Base-by-base conservation (phyloP, 1,284 basidiomycete genomes). In the Trichosporon faecale region DNA sequence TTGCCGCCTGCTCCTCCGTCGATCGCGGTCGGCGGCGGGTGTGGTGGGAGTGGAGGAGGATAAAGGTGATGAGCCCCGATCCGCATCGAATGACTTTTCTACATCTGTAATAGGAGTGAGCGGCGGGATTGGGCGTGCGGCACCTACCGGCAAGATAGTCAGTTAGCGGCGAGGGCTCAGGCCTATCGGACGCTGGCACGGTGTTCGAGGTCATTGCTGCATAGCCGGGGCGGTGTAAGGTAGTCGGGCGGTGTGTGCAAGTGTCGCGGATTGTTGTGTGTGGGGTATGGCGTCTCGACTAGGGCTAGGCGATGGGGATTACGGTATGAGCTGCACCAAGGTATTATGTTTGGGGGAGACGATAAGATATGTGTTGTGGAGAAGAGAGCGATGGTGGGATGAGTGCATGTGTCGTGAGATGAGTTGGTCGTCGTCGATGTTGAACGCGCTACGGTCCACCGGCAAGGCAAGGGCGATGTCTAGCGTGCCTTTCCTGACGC, bases 71-170 rank as follows among this genome's bases (percentile, higher is more conserved):
- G 67, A 40, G 65, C 60, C 67, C 18, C 55, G 18, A n/a, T 68
- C 72, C 21, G 57, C 57, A 31, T 61, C 57, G 57, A 73, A 73
- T 1, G 72, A 73, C n/a, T 66, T 64, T 55, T 73, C 72, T 16
- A 66, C 72, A 27, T 73, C 72, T 73, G 67, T 2, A 9, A n/a
- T 7, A 27, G n/a, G 16, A 14, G 35, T 37, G 7, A 37, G 35
- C 12, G 27, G 8, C n/a, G 57, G 61, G 31, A 52, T 21, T 6
- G 37, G 21, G 31, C 18, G 25, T 37, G 52, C 66, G 35, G 16
- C 1, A 66, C 72, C 7, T 37, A 73, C 72, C 69, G 23, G 69
- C 72, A 52, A 73, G 65, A 55, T 73, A 73, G 25, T 70, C 69
- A 37, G 57, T 68, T 31, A 73, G 72, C 2, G 72, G 72, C 5